Conservation (phyloP, 768 basidiomycete species). For the Pisolithus albus region DNA sequence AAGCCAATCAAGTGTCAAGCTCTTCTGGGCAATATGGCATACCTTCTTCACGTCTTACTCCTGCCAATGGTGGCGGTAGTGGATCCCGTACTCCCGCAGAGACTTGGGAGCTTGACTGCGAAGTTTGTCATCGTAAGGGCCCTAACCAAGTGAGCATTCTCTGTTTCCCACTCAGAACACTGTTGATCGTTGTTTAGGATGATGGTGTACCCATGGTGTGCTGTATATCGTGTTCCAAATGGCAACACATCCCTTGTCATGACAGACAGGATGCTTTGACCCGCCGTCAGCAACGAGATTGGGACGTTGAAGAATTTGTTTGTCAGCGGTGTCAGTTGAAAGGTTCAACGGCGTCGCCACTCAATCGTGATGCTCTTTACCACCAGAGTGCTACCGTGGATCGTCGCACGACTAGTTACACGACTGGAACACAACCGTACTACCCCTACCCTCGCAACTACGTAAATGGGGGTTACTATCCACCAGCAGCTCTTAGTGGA, state of each 20-base stretch:
- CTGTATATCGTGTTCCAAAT: slow-evolving; percentile 74
- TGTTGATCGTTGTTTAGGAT: slow-evolving; percentile 43
- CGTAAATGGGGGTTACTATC: slow-evolving; percentile 11
- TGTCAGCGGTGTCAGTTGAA: slow-evolving; percentile 50
- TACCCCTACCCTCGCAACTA: slow-evolving; percentile 16
- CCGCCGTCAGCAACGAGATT: slow-evolving; percentile 67
- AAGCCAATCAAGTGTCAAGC: neutral
- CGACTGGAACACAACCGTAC: slow-evolving; percentile 8
- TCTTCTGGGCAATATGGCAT: slow-evolving; percentile 1
- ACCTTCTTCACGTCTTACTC: neutral
- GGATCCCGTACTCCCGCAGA: slow-evolving; percentile 53
- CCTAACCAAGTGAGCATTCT: slow-evolving; percentile 56
- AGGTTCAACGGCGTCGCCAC: slow-evolving; percentile 7
- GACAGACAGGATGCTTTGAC: slow-evolving; percentile 59
- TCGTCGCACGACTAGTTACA: slow-evolving; percentile 6
- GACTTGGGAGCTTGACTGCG: slow-evolving; percentile 85
- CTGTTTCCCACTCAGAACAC: slow-evolving; percentile 1
- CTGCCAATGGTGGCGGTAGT: slow-evolving; percentile 27
- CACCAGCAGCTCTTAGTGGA: slow-evolving; percentile 8
- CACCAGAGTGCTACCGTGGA: slow-evolving; percentile 5
- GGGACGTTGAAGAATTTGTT: slow-evolving; percentile 80
- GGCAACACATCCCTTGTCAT: slow-evolving; percentile 89
- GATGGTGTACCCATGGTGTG: slow-evolving; percentile 74
- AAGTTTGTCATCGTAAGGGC: slow-evolving; percentile 70
- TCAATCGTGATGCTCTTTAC: slow-evolving; percentile 3